Percentiles rank a stretch among this genome's conserved stretches.
Conservation (phyloP, 2,329 filamentous ascomycete genomes). For the Aureobasidium sp. region DNA sequence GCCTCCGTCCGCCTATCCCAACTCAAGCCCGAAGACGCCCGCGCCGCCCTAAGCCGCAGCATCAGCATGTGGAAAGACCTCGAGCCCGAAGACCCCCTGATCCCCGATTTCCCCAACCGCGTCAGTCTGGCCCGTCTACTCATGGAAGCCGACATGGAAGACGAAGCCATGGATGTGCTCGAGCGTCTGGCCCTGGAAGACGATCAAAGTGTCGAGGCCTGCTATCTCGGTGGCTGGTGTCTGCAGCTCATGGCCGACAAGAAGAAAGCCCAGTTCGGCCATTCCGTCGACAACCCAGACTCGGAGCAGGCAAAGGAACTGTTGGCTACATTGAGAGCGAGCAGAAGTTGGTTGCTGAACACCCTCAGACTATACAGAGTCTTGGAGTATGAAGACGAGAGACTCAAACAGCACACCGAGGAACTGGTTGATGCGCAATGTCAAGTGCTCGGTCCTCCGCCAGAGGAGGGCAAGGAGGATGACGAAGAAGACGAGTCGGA, state of each 20-base stretch:
- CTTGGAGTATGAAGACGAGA: conserved; percentile 79
- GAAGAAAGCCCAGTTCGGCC: conserved; percentile 39
- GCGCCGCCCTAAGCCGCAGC: conserved; percentile 67
- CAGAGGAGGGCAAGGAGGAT: conserved; percentile 35
- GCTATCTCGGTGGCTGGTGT: conserved; percentile 96
- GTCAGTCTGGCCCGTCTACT: conserved; percentile 77
- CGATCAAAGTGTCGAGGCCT: conserved; percentile 88
- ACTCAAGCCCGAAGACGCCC: conserved; percentile 67
- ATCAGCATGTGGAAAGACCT: conserved; percentile 76
- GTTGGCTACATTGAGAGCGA: conserved; percentile 56
- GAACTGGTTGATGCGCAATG: conserved; percentile 54
- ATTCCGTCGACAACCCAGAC: conserved; percentile 12
- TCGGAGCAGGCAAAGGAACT: conserved; percentile 19
- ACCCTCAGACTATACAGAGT: conserved; percentile 69
- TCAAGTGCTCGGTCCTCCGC: conserved; percentile 35
- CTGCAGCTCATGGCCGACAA: conserved; percentile 71
- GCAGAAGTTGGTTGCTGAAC: conserved; percentile 74
- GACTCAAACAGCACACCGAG: conserved; percentile 63
- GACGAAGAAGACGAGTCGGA: conserved; percentile 32
- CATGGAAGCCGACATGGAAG: conserved; percentile 82
- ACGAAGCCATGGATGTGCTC: conserved; percentile 75
- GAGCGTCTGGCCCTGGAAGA: conserved; percentile 81
- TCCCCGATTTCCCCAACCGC: conserved; percentile 79
- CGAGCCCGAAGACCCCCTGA: conserved; percentile 58
- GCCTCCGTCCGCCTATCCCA: conserved; percentile 93